Evolutionary conservation across 2,329 filamentous ascomycete species (phyloP).

Genomic region (Sclerotinia glacialis): DNA sequence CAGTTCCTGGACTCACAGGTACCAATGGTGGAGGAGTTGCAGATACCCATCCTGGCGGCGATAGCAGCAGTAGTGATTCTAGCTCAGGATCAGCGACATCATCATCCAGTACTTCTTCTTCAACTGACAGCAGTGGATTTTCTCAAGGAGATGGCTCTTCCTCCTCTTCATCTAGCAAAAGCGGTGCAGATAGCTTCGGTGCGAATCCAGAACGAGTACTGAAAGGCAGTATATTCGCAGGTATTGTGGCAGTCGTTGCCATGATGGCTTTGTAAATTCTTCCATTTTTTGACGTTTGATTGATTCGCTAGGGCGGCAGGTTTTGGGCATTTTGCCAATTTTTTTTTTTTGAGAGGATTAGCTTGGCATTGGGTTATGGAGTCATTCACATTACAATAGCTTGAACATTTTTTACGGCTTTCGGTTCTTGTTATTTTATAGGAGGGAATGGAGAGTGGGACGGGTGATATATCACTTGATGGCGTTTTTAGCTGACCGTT

Average conservation of each 20-base stretch:
- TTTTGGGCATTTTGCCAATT: background rate
- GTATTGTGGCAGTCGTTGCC: conserved; percentile 36
- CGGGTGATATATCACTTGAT: background rate
- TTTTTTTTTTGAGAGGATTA: background rate
- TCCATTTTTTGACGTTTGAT: background rate
- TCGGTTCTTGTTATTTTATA: background rate
- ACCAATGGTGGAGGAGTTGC: conserved; percentile 39
- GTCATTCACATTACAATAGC: background rate
- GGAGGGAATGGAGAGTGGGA: background rate
- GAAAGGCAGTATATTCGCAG: conserved; percentile 37
- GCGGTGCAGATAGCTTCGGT: conserved; percentile 31
- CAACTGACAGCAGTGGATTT: conserved; percentile 36
- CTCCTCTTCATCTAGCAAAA: conserved; percentile 21
- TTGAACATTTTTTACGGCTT: background rate
- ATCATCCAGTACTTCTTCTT: conserved; percentile 27
- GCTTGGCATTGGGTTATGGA: background rate
- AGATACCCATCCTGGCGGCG: background rate
- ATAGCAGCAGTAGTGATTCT: conserved; percentile 3
- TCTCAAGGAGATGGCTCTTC: conserved; percentile 32
- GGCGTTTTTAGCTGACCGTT: conserved; percentile 9
- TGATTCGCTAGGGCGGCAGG: background rate
- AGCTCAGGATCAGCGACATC: conserved; percentile 26
- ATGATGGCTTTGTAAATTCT: conserved; percentile 37
- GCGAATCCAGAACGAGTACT: conserved; percentile 32
- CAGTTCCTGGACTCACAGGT: conserved; percentile 55